These are phyloP conservation scores for Pholiota microspora DNA, from an alignment of 768 basidiomycete species.

Conservation along the genomic window DNA sequence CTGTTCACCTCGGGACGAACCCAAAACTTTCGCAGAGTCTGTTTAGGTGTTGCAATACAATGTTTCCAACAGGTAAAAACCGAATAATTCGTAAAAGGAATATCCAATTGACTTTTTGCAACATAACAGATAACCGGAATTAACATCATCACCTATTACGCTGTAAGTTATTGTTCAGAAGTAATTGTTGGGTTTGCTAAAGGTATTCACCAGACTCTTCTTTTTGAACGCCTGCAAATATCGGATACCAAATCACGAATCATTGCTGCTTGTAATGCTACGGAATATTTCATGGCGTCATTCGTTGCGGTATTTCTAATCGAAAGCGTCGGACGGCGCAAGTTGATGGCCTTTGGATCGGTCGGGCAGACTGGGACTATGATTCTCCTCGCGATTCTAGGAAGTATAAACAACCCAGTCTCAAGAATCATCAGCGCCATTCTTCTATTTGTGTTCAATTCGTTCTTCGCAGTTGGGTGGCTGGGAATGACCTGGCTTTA, in stretches of 20 bases:
- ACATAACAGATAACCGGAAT: constrained; percentile 54
- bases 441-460: constrained; percentile 68
- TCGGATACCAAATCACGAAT: constrained; percentile 57
- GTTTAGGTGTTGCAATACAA: constrained; percentile 55
- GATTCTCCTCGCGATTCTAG: constrained; percentile 57
- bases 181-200: neutral
- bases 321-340: constrained; percentile 71
- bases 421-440: constrained; percentile 52
- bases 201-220: constrained; percentile 36
- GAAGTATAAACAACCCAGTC: constrained; percentile 45
- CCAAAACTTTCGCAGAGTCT: constrained; percentile 61
- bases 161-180: constrained; percentile 18
- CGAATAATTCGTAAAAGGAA: too few species aligned
- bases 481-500: constrained; percentile 73
- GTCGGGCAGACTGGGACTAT: constrained; percentile 57
- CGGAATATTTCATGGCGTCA: constrained; percentile 72
- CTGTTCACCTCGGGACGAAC: constrained; percentile 52
- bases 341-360: constrained; percentile 70
- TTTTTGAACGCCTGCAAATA: constrained; percentile 60
- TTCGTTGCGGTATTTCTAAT: constrained; percentile 70
- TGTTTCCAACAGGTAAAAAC: constrained; percentile 58
- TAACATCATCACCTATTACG: constrained; percentile 64
- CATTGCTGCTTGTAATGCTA: constrained; percentile 65
- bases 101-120: too few species aligned
- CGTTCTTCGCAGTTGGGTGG: constrained; percentile 71